These are phyloP conservation scores for Ascodesmis nigricans DNA, from an alignment of 495 filamentous ascomycete genomes.

Conservation along the genomic window DNA sequence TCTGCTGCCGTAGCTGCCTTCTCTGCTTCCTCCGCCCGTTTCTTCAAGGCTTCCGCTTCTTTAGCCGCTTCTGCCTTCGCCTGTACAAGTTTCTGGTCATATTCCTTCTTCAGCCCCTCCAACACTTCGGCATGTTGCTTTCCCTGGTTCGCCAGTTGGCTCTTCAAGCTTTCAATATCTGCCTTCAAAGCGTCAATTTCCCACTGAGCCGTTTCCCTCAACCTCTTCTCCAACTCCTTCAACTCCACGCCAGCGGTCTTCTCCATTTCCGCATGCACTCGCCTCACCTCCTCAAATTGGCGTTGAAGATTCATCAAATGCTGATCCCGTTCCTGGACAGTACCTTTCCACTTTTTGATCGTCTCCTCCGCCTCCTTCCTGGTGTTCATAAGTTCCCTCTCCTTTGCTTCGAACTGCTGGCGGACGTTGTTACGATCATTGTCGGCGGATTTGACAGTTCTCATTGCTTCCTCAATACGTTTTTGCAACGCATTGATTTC, in stretches of 20 bases:
- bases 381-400: no score
- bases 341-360: slow-evolving; percentile 3
- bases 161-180: no score
- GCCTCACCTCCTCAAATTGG: slow-evolving; percentile 12
- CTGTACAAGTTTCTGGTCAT: slow-evolving; percentile 6
- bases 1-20: not conserved
- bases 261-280: not conserved
- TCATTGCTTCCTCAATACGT: no score
- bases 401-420: no score
- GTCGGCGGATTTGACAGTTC: slow-evolving; percentile 45
- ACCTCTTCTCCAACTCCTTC: slow-evolving; percentile 12
- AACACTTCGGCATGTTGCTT: slow-evolving; percentile 5
- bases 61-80: slow-evolving; percentile 7
- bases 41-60: slow-evolving; percentile 8
- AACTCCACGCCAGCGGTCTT: slow-evolving; percentile 17
- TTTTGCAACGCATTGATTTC: no score
- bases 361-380: no score
- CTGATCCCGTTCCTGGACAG: slow-evolving; percentile 8
- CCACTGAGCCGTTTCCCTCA: slow-evolving; percentile 5
- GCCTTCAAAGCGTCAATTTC: not conserved
- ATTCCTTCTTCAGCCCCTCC: slow-evolving; percentile 5
- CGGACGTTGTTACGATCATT: no score
- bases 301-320: slow-evolving; percentile 2
- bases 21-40: slow-evolving; percentile 6
- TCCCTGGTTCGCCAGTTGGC: no score